Evolutionary conservation across 1,284 basidiomycete species (phyloP).

Genomic region (Trametes pubescens): DNA sequence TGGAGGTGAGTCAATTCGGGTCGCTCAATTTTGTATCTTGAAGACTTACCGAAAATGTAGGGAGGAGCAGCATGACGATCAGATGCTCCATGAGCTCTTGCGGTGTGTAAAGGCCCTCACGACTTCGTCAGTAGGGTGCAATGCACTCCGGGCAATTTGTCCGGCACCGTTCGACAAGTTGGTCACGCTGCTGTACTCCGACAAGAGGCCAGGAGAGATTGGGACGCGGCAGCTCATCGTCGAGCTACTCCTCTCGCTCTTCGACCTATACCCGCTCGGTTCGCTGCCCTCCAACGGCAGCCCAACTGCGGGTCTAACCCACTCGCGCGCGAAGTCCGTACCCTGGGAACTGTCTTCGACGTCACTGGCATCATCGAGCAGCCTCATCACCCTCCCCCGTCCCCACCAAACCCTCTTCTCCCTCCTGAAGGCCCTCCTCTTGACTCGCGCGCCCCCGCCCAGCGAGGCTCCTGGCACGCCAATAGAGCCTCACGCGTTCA

Average conservation of each 20-base stretch:
- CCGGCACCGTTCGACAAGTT: slow-evolving; percentile 90
- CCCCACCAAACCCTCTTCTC: slow-evolving; percentile 79
- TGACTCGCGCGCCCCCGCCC: slow-evolving; percentile 79
- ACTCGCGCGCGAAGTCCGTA: slow-evolving; percentile 39
- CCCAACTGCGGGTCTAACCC: slow-evolving; percentile 24
- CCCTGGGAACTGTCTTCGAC: slow-evolving; percentile 40
- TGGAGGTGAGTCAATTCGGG: slow-evolving; percentile 76
- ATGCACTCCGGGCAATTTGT: slow-evolving; percentile 82
- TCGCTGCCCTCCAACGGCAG: slow-evolving; percentile 57
- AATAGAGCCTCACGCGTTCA: slow-evolving; percentile 87
- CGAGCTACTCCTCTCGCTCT: slow-evolving; percentile 84
- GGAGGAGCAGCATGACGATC: slow-evolving; percentile 98
- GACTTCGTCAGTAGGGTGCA: slow-evolving; percentile 86
- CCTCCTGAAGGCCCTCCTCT: slow-evolving; percentile 71
- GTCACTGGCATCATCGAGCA: slow-evolving; percentile 48
- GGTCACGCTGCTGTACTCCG: slow-evolving; percentile 87
- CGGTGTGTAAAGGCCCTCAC: slow-evolving; percentile 94
- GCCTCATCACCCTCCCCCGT: slow-evolving; percentile 66
- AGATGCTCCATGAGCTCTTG: slow-evolving; percentile 90
- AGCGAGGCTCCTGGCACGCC: slow-evolving; percentile 71
- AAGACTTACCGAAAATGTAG: slow-evolving; percentile 50
- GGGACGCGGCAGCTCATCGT: slow-evolving; percentile 89
- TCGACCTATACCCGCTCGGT: slow-evolving; percentile 82
- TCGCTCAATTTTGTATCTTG: not conserved
- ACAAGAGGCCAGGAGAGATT: slow-evolving; percentile 97